These are phyloP conservation scores for Magnusiomyces ingens DNA, from an alignment of 1,139 yeast genomes.

Conservation along the genomic window DNA sequence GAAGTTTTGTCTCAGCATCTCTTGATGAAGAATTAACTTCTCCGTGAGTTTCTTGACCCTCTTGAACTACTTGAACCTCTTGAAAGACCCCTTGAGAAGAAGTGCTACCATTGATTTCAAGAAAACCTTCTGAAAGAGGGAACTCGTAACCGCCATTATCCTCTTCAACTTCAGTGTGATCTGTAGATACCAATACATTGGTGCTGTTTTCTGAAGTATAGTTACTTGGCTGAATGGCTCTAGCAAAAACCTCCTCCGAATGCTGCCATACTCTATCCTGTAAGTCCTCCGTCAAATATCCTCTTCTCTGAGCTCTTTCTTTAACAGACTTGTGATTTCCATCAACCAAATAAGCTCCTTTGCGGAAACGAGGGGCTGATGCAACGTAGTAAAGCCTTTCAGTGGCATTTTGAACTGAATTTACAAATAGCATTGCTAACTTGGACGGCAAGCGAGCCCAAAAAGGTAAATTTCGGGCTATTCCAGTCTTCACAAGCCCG, in stretches of 20 bases:
- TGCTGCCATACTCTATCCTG: slow-evolving; percentile 28
- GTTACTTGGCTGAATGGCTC: too few relatives aligned
- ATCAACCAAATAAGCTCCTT: slow-evolving; percentile 22
- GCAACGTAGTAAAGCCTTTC: slow-evolving; percentile 24
- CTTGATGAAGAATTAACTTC: too few relatives aligned
- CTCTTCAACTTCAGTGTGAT: too few relatives aligned
- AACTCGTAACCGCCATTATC: too few relatives aligned
- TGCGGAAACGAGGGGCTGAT: slow-evolving; percentile 19
- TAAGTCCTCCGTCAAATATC: slow-evolving; percentile 21
- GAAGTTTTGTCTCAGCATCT: too few relatives aligned
- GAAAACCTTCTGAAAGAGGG: too few relatives aligned
- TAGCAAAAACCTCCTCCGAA: slow-evolving; percentile 1
- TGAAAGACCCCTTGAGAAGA: too few relatives aligned
- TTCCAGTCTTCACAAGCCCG: slow-evolving; percentile 27
- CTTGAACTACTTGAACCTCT: too few relatives aligned
- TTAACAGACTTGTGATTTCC: slow-evolving; percentile 18
- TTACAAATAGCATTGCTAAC: slow-evolving; percentile 12
- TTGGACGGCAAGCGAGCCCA: slow-evolving; percentile 17
- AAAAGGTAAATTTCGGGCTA: slow-evolving; percentile 24
- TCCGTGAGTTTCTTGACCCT: too few relatives aligned
- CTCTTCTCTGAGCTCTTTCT: slow-evolving; percentile 18
- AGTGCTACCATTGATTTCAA: too few relatives aligned
- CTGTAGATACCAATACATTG: too few relatives aligned
- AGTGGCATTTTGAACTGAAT: slow-evolving; percentile 21
- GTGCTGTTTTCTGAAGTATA: too few relatives aligned